Evolutionary conservation across 2,329 filamentous ascomycete genomes (phyloP), one percentile per base, ranked within the genome.

Genomic region (Stachybotrys chartarum): DNA sequence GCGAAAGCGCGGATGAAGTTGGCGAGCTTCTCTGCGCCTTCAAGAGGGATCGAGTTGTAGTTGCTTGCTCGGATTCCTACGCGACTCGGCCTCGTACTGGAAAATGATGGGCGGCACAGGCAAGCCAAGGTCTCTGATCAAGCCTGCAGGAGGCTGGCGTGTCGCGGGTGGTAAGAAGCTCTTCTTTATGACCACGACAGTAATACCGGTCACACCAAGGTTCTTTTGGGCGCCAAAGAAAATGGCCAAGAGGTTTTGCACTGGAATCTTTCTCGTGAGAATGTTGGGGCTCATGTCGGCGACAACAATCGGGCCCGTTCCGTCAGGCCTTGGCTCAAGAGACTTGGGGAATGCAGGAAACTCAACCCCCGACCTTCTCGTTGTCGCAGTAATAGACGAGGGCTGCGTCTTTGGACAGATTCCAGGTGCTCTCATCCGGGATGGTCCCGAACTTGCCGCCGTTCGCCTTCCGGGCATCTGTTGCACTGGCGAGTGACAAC

Each of bases 181-280:
- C 76, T 95, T 96, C 68, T 87, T 87, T 66, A 97, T 79, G 51
- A 97, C 86, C 14, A 88, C 87, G 31, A 96, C 88, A 6, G 93
- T 94, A 57, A 97, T 82, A 57, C 93, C 93, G 1, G 93, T 86
- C 3, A 83, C 84, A 31, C 92, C 93, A 11, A 97, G 80, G 73
- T 97, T 97, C 82, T 97, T 97, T 70, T 97, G 93, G 0, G 92
- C 91, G 50, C 92, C 91, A 59, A 91, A 95, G 75, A 97, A 97
- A 67, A 97, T 88, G 61, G 87, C 77, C 1, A 86, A 87, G 72
- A 87, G 96, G 67, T 94, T 92, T 62, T 77, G 78, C 51, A 95
- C 81, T 39, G 92, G 86, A 30, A 97, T 81, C 59, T 80, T 81
- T 48, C 91, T 79, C 50, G 90, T 91, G 53, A 97, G 84, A 68